phyloP scores from a whole-genome alignment of 331 rosid genomes.

The Cydonia oblonga region DNA sequence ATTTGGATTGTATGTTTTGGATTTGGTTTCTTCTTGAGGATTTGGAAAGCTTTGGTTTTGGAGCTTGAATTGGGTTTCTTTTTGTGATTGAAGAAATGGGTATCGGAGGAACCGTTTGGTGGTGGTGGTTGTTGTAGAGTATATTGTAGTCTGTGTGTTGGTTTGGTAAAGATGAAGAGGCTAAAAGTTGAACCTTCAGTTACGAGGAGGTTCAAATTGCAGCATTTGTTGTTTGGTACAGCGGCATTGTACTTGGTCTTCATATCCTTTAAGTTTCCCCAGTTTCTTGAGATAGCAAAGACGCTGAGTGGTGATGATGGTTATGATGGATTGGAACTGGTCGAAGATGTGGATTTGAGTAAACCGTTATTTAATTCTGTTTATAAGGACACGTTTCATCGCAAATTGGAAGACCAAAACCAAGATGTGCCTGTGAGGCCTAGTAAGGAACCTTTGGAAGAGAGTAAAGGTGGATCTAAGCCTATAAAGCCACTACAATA shows the following conservation, averaged over 20 bases:
- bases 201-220: slow-evolving; percentile 61
- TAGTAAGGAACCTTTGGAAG: slow-evolving; percentile 59
- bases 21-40: background rate
- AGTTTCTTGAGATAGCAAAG: slow-evolving; percentile 46
- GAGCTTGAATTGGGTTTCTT: slow-evolving; percentile 16
- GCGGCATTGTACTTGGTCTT: slow-evolving; percentile 73
- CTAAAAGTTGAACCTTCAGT: slow-evolving; percentile 49
- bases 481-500: slow-evolving; percentile 29
- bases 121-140: slow-evolving; percentile 15
- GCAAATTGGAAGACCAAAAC: slow-evolving; percentile 59
- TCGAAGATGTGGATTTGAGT: slow-evolving; percentile 48
- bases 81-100: slow-evolving; percentile 10
- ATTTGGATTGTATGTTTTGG: slow-evolving; percentile 12
- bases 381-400: slow-evolving; percentile 66
- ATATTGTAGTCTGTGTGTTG: background rate
- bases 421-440: slow-evolving; percentile 62
- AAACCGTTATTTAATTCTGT: slow-evolving; percentile 54
- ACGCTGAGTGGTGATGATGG: slow-evolving; percentile 80
- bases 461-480: slow-evolving; percentile 27
- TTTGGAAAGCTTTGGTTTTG: slow-evolving; percentile 2
- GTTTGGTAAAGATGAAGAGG: slow-evolving; percentile 51
- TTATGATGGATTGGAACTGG: slow-evolving; percentile 56
- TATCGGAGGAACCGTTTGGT: slow-evolving; percentile 30
- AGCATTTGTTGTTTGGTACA: slow-evolving; percentile 59
- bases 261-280: slow-evolving; percentile 67